Percentiles rank a stretch among this genome's conserved stretches.
Conservation (phyloP, 352 stramenopile species). For the Saprolegnia diclina region DNA sequence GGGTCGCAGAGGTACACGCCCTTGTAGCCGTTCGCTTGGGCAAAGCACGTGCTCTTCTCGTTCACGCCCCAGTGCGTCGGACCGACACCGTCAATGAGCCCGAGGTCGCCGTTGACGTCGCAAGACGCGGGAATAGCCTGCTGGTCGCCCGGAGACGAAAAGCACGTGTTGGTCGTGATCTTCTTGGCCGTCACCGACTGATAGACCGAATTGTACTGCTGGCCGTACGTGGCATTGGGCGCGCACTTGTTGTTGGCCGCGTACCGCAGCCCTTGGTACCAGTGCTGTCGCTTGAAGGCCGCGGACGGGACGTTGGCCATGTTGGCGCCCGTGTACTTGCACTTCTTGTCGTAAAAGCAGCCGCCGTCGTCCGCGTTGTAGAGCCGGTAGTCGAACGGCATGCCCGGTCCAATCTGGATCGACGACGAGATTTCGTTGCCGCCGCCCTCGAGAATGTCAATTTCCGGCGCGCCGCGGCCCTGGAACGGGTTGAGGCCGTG, state of each 20-base stretch:
- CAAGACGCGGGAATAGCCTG: slow-evolving; percentile 40
- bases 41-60: slow-evolving; percentile 54
- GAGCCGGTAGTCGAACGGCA: slow-evolving; percentile 48
- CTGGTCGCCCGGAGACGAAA: slow-evolving; percentile 6
- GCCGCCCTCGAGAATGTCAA: slow-evolving; percentile 91
- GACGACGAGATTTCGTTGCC: slow-evolving; percentile 77
- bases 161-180: slow-evolving; percentile 47
- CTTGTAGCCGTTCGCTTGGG: slow-evolving; percentile 50
- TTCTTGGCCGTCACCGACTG: slow-evolving; percentile 33
- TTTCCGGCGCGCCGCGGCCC: slow-evolving; percentile 87
- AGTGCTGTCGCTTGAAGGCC: slow-evolving; percentile 43
- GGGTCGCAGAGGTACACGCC: slow-evolving; percentile 52
- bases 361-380: slow-evolving; percentile 30
- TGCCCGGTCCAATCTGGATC: slow-evolving; percentile 76
- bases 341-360: slow-evolving; percentile 40
- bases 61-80: slow-evolving; percentile 52
- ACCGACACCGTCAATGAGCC: slow-evolving; percentile 38
- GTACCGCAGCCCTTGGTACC: slow-evolving; percentile 57
- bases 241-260: slow-evolving; percentile 40
- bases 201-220: slow-evolving; percentile 32
- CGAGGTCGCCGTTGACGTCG: slow-evolving; percentile 48
- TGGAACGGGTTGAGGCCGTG: slow-evolving; percentile 79
- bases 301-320: slow-evolving; percentile 37
- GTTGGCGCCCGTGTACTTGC: slow-evolving; percentile 45
- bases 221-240: slow-evolving; percentile 27